Conservation (phyloP, 768 basidiomycete genomes). For the Kwoniella shandongensis region DNA sequence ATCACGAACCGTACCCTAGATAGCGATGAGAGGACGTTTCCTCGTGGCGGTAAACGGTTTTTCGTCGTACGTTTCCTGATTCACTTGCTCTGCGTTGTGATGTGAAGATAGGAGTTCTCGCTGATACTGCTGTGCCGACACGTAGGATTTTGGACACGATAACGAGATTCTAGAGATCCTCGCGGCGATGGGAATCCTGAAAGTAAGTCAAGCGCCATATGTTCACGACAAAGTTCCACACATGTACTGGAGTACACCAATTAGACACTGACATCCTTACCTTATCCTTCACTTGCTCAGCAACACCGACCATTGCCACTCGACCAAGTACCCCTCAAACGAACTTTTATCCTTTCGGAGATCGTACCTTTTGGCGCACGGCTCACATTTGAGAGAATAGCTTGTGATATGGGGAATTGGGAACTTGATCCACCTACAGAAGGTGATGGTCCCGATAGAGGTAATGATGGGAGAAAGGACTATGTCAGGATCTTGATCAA, state of each 20-base stretch:
- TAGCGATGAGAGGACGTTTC: conserved; percentile 66
- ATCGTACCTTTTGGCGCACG: conserved; percentile 74
- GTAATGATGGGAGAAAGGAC: conserved; percentile 49
- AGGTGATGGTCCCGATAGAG: conserved; percentile 10
- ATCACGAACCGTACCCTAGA: conserved; percentile 76
- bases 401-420: conserved; percentile 54
- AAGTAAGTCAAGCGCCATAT: conserved; percentile 45
- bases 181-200: conserved; percentile 61
- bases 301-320: conserved; percentile 34
- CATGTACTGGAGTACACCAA: too few species aligned
- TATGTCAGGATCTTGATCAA: conserved; percentile 77
- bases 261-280: too few species aligned
- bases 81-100: neutral
- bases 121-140: conserved; percentile 36
- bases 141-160: conserved; percentile 76
- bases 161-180: conserved; percentile 80
- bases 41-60: conserved; percentile 53
- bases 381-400: conserved; percentile 68
- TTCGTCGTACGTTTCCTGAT: conserved; percentile 43
- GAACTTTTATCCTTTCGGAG: conserved; percentile 40
- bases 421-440: conserved; percentile 42
- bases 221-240: neutral
- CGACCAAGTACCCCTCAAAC: conserved; percentile 23
- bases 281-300: neutral
- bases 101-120: neutral